Conservation (phyloP, 1,284 basidiomycete species). For the Sporisorium scitamineum region DNA sequence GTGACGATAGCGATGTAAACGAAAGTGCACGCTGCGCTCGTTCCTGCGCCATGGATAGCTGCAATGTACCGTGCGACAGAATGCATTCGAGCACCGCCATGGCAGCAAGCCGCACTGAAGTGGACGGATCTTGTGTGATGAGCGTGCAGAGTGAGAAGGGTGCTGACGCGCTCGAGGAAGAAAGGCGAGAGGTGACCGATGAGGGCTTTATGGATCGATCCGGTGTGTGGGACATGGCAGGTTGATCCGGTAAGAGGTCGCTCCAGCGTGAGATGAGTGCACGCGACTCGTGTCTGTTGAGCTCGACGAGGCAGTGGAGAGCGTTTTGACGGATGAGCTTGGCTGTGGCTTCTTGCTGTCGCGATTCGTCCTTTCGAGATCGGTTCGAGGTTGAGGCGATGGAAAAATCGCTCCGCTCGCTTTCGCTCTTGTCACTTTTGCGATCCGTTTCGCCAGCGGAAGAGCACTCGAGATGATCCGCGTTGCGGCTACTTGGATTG, state of each 20-base stretch:
- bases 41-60: slow-evolving; percentile 42
- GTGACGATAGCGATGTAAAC: slow-evolving; percentile 45
- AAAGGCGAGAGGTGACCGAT: slow-evolving; percentile 3
- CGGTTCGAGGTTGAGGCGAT: slow-evolving; percentile 13
- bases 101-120: slow-evolving; percentile 34
- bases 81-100: slow-evolving; percentile 23
- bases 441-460: slow-evolving; percentile 30
- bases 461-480: neutral
- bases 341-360: slow-evolving; percentile 20
- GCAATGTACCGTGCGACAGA: slow-evolving; percentile 23
- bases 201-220: neutral
- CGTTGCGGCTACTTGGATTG: neutral
- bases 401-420: slow-evolving; percentile 43
- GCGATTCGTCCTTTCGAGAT: slow-evolving; percentile 24
- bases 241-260: slow-evolving; percentile 31
- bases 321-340: slow-evolving; percentile 41
- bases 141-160: slow-evolving; percentile 33
- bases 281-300: slow-evolving; percentile 25
- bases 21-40: slow-evolving; percentile 25
- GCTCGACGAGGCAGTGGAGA: slow-evolving; percentile 29
- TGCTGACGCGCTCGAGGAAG: neutral
- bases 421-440: slow-evolving; percentile 43
- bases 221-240: neutral
- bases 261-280: slow-evolving; percentile 25
- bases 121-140: slow-evolving; percentile 19